These are phyloP conservation scores for Paratinospora sagittata DNA, from an alignment of 164 flowering plant species.

Conservation along the genomic window DNA sequence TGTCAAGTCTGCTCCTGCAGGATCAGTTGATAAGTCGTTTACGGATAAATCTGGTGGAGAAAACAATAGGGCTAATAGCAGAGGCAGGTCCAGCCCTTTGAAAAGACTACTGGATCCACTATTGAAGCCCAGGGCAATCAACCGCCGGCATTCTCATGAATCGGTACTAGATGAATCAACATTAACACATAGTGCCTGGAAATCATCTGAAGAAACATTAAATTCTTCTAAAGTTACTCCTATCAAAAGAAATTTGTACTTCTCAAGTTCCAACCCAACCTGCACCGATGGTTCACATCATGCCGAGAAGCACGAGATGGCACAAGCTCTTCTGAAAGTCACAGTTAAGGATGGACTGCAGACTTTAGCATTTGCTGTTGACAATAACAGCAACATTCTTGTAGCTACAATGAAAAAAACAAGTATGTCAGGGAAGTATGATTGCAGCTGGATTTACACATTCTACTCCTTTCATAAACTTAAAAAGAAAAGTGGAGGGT, in stretches of 20 bases:
- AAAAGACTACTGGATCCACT: slow-evolving; percentile 77
- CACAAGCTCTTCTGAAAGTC: slow-evolving; percentile 55
- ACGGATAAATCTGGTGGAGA: slow-evolving; percentile 21
- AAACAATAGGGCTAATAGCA: slow-evolving; percentile 26
- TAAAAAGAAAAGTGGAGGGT: slow-evolving; percentile 57
- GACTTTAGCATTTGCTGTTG: slow-evolving; percentile 54
- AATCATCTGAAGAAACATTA: slow-evolving; percentile 9
- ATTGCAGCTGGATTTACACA: slow-evolving; percentile 33
- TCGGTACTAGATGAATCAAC: slow-evolving; percentile 13
- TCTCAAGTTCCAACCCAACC: slow-evolving; percentile 13
- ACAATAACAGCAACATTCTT: slow-evolving; percentile 37
- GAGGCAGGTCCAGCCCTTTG: slow-evolving; percentile 67
- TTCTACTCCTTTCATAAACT: slow-evolving; percentile 56
- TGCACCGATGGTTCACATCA: slow-evolving; percentile 17
- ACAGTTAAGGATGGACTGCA: slow-evolving; percentile 54
- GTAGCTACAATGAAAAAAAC: slow-evolving; percentile 44
- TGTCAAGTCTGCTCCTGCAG: slow-evolving; percentile 43
- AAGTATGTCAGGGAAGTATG: slow-evolving; percentile 34
- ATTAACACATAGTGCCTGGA: slow-evolving; percentile 1
- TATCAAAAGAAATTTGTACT: slow-evolving; percentile 24
- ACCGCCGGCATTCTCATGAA: slow-evolving; percentile 17
- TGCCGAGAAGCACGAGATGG: slow-evolving; percentile 20
- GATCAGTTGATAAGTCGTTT: slow-evolving; percentile 23
- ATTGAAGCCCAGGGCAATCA: slow-evolving; percentile 39
- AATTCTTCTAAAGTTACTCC: slow-evolving; percentile 11